Conservation (phyloP, 106 monocot genomes). For the Allium fistulosum region DNA sequence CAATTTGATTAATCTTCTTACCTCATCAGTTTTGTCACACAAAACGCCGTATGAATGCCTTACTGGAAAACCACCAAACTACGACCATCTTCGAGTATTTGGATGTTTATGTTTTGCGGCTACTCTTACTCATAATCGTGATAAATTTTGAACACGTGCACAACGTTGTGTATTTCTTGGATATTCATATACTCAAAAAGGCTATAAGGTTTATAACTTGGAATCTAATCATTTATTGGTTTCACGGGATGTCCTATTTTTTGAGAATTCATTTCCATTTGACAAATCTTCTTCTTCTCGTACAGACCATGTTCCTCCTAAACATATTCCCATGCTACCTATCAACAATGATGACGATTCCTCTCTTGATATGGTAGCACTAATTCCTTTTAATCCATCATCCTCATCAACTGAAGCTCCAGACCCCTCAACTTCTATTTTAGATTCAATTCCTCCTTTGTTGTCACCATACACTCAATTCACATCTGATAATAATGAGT, state of each 20-base stretch:
- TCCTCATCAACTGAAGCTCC: no score
- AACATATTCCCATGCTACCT: no score
- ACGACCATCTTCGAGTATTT: not conserved
- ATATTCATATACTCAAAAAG: not conserved
- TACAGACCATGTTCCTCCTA: no score
- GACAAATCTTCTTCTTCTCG: not conserved
- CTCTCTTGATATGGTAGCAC: no score
- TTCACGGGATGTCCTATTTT: not conserved
- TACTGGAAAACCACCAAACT: not conserved
- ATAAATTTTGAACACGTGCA: not conserved
- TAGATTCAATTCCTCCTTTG: no score
- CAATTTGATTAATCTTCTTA: not conserved
- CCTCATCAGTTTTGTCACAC: not conserved
- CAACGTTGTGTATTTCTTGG: not conserved
- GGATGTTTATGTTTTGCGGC: not conserved
- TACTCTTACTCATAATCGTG: not conserved
- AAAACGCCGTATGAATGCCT: not conserved
- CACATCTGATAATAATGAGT: no score
- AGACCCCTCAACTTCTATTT: no score
- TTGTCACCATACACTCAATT: no score
- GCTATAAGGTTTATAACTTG: not conserved
- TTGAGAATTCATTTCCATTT: not conserved
- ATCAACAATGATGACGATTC: no score
- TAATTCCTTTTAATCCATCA: no score
- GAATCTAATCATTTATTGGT: not conserved